Percentiles rank a stretch among this genome's conserved stretches.
These are phyloP conservation scores for Torrubiella hemipterigena DNA, from an alignment of 2,329 filamentous ascomycete genomes.

Conservation along the genomic window DNA sequence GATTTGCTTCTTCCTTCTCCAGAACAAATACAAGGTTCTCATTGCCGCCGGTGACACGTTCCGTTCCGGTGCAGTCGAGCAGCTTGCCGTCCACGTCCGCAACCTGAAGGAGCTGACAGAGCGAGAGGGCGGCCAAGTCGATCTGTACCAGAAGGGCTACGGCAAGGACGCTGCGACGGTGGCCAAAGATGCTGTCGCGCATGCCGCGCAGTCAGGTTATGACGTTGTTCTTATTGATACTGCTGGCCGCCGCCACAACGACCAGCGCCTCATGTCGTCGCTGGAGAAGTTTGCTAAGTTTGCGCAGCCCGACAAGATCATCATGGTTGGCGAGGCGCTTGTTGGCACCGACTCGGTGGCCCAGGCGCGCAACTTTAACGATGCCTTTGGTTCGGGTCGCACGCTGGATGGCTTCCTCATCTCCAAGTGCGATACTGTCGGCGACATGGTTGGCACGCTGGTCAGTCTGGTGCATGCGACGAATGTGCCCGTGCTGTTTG, in stretches of 20 bases:
- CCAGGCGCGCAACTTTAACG: slow-evolving; percentile 93
- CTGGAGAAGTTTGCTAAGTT: slow-evolving; percentile 97
- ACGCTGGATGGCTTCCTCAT: slow-evolving; percentile 95
- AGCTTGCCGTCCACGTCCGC: slow-evolving; percentile 86
- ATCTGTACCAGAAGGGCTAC: slow-evolving; percentile 94
- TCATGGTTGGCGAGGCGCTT: slow-evolving; percentile 84
- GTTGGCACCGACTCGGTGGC: slow-evolving; percentile 93
- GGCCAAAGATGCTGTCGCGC: slow-evolving; percentile 82
- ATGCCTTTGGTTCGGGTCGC: slow-evolving; percentile 71
- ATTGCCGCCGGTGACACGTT: slow-evolving; percentile 95
- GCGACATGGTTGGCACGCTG: slow-evolving; percentile 94
- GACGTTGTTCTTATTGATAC: slow-evolving; percentile 97
- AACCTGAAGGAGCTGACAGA: slow-evolving; percentile 82
- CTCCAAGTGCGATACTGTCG: slow-evolving; percentile 95
- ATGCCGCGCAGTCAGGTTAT: slow-evolving; percentile 62
- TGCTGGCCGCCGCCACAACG: slow-evolving; percentile 87
- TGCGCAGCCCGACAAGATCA: slow-evolving; percentile 91
- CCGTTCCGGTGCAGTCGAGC: slow-evolving; percentile 91
- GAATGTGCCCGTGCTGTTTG: slow-evolving; percentile 87
- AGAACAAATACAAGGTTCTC: slow-evolving; percentile 93
- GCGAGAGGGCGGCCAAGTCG: slow-evolving; percentile 74
- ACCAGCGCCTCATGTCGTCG: slow-evolving; percentile 88
- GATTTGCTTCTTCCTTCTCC: slow-evolving; percentile 93
- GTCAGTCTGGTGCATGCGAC: slow-evolving; percentile 97
- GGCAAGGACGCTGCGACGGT: slow-evolving; percentile 95